Base-by-base conservation (phyloP, 495 filamentous ascomycete species). In the Echria macrotheca region DNA sequence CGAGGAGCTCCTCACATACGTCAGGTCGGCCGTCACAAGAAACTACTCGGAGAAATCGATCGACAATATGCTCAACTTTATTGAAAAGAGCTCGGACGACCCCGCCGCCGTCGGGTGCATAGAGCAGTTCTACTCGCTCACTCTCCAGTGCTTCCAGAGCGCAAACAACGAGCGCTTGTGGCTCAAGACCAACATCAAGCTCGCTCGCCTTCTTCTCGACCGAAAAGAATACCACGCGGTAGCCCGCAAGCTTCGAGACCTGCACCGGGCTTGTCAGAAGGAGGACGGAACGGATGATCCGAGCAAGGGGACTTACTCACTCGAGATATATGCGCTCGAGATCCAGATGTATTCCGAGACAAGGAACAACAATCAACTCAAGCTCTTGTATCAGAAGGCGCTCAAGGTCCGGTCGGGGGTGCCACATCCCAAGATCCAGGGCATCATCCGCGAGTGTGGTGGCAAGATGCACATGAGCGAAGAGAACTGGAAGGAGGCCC, bases 391-490 rank as follows among this genome's bases (percentile, higher is more conserved):
- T 66, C 83, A 95, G 59, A 82, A 85, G 42, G 91, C 93, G 4
- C 77, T 97, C 11, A 84, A 84, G 41, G 91, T 98, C 17, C 81
- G 87, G 43, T 97, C 93, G 36, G 93, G 94, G 0, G 94, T 98
- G 6, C 91, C 93, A 9, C 93, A 98, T 67, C 93, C 93, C 43
- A 95, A 95, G 71, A 95, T 98, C 60, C 96, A 97, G 88, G 93
- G 93, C 25, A 89, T 97, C 63, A 97, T 98, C 61, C 86, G 94
- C 42, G 93, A 98, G 68, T 97, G 93, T 66, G 94, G 93, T 55
- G 93, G 93, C 51, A 98, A 98, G 73, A 98, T 98, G 93, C 91
- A 98, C 68, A 96, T 98, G 94, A 95, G 88, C 60, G 93, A 98
- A 73, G 93, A 97, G 70, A 96, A 96, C 66, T 98, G 93, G 93